Conservation (phyloP, 1,284 basidiomycete genomes). For the Pascua sp. region DNA sequence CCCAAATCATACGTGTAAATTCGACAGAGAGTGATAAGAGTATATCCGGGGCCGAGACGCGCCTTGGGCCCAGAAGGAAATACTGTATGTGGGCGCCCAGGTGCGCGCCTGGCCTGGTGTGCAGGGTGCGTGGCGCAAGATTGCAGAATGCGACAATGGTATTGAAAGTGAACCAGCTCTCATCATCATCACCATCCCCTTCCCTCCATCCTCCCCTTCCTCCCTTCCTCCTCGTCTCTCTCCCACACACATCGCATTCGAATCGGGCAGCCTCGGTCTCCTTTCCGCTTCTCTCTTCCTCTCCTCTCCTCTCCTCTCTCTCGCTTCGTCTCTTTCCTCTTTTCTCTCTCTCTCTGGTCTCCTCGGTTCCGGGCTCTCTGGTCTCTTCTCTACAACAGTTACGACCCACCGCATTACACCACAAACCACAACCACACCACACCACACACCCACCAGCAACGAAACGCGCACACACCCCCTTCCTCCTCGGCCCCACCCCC, state of each 20-base stretch:
- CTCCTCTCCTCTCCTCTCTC: neutral
- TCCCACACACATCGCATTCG: neutral
- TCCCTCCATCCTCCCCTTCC: neutral
- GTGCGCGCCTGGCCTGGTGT: too few species aligned
- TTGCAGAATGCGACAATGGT: too few species aligned
- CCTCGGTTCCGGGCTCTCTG: constrained; percentile 2
- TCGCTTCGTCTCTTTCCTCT: neutral
- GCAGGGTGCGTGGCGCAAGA: too few species aligned
- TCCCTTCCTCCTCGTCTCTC: neutral
- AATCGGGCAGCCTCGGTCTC: neutral
- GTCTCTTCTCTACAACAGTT: neutral
- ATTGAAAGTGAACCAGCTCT: too few species aligned
- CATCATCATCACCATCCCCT: neutral
- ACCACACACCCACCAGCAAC: neutral
- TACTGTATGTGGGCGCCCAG: too few species aligned
- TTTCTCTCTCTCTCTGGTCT: neutral
- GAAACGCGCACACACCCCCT: neutral
- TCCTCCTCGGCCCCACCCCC: neutral
- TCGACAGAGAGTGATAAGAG: too few species aligned
- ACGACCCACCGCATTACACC: neutral
- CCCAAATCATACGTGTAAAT: too few species aligned
- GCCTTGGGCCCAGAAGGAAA: too few species aligned
- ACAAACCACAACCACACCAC: neutral
- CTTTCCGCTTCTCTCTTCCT: constrained; percentile 1
- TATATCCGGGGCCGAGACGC: too few species aligned